These are phyloP conservation scores for Fusarium nelsonii DNA, from an alignment of 2,329 filamentous ascomycete genomes.

Conservation along the genomic window DNA sequence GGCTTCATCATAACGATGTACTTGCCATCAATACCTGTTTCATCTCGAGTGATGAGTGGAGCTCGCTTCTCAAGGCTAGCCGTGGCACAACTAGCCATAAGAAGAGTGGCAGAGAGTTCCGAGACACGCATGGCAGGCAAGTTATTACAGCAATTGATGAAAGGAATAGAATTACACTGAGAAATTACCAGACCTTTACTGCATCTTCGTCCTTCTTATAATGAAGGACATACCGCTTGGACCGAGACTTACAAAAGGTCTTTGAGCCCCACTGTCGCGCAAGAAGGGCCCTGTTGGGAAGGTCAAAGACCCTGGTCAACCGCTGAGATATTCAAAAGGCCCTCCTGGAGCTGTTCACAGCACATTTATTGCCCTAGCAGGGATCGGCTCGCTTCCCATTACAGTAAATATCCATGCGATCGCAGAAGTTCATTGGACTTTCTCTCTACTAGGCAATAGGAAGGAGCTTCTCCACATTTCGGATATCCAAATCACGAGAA, in stretches of 20 bases:
- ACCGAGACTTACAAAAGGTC: conserved; percentile 6
- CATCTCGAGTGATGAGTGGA: conserved; percentile 4
- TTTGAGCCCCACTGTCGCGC: neutral
- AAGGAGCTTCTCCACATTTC: too few relatives aligned
- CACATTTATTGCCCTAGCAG: neutral
- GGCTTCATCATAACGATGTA: conserved; percentile 23
- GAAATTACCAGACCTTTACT: neutral
- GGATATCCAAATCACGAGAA: too few relatives aligned
- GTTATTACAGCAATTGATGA: neutral
- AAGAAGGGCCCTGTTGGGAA: neutral
- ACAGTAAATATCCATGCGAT: neutral
- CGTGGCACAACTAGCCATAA: neutral
- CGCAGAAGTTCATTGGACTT: neutral
- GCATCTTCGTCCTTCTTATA: neutral
- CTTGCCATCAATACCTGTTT: conserved; percentile 2
- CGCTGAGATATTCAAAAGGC: neutral
- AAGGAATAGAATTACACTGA: neutral
- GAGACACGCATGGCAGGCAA: neutral
- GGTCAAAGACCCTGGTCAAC: neutral
- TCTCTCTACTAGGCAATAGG: neutral
- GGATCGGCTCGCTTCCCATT: conserved; percentile 1
- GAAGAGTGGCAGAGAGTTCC: neutral
- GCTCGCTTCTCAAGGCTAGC: conserved; percentile 7
- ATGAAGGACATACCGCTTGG: neutral
- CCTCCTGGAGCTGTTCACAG: neutral